These are phyloP conservation scores for Yarrowia deformans DNA, from an alignment of 805 yeast species.

Conservation along the genomic window DNA sequence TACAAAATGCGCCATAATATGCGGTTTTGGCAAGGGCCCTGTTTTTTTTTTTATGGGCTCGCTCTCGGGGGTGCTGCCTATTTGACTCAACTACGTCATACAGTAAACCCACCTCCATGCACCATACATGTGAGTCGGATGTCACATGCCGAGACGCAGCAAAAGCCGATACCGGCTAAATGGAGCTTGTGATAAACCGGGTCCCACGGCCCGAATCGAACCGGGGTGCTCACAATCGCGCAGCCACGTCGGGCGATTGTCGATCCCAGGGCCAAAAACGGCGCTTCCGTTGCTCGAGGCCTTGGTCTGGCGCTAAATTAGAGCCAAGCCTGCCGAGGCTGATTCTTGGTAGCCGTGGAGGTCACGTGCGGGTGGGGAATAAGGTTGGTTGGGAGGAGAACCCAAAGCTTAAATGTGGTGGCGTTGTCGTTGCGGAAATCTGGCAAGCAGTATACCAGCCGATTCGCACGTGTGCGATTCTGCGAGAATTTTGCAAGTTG, in stretches of 20 bases:
- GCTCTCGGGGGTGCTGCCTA: background rate
- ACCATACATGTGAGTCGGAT: constrained; percentile 11
- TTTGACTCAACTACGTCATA: constrained; percentile 25
- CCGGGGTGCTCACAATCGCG: too few species aligned
- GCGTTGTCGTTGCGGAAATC: background rate
- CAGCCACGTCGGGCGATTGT: background rate
- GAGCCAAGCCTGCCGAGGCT: background rate
- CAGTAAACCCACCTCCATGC: background rate
- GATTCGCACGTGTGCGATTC: too few species aligned
- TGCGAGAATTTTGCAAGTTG: too few species aligned
- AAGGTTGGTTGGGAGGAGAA: constrained; percentile 27
- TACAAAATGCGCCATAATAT: constrained; percentile 5
- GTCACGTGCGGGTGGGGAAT: constrained; percentile 14
- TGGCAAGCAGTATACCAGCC: background rate
- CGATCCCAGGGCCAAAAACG: background rate
- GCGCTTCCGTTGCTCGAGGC: background rate
- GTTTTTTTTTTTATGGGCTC: background rate
- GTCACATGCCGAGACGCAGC: constrained; percentile 37
- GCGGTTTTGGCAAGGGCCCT: background rate
- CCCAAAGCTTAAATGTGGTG: background rate
- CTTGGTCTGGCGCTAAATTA: background rate
- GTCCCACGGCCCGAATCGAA: background rate
- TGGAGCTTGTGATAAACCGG: background rate
- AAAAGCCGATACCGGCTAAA: constrained; percentile 24
- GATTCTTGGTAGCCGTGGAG: background rate